Evolutionary conservation across 108 stramenopile genomes (phyloP).

Genomic region (Parmales sp.): DNA sequence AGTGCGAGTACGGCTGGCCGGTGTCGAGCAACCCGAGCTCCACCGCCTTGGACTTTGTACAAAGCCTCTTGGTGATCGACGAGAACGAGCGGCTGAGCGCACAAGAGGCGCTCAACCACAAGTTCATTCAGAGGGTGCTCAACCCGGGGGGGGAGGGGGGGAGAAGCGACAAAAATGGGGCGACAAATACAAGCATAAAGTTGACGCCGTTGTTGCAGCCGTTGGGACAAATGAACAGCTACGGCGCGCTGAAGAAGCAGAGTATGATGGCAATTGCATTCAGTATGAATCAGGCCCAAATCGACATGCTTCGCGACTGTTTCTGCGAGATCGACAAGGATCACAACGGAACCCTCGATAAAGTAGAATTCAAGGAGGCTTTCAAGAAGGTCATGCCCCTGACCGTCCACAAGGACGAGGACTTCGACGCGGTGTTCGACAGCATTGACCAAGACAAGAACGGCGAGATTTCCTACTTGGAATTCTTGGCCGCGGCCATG

Average conservation of each 20-base stretch:
- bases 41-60: constrained; percentile 16
- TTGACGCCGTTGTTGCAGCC: too few relatives aligned
- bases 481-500: constrained; percentile 35
- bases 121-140: neutral
- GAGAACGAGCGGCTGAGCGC: constrained; percentile 18
- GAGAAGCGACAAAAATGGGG: too few relatives aligned
- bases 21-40: neutral
- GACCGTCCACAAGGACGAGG: neutral
- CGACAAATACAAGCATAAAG: too few relatives aligned
- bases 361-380: neutral
- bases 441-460: constrained; percentile 59
- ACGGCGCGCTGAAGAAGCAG: constrained; percentile 5
- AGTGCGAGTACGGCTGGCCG: too few relatives aligned
- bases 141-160: too few relatives aligned
- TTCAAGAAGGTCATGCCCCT: neutral
- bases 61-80: constrained; percentile 20
- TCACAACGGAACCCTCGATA: neutral
- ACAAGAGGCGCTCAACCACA: constrained; percentile 18
- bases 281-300: neutral
- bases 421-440: constrained; percentile 43
- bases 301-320: neutral
- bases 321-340: neutral
- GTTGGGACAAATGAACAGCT: too few relatives aligned
- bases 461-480: constrained; percentile 53
- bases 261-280: constrained; percentile 5